Evolutionary conservation across 768 basidiomycete genomes (phyloP).

Genomic region (Boletus eberwhitei): DNA sequence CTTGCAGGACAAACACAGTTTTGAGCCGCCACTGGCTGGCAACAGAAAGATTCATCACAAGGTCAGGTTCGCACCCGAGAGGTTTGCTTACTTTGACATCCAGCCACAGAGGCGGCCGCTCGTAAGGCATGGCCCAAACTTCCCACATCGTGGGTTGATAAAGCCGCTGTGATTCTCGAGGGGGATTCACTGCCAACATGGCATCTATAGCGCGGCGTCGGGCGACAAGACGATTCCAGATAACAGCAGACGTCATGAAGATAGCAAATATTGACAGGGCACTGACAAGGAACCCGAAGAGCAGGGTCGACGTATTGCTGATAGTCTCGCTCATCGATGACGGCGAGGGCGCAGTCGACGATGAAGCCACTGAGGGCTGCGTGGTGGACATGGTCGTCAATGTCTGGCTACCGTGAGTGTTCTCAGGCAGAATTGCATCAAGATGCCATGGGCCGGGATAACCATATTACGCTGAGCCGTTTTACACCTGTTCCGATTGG

Average conservation of each 20-base stretch:
- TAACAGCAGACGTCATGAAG: conserved; percentile 29
- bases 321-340: not conserved
- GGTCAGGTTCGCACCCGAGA: conserved; percentile 17
- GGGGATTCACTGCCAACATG: conserved; percentile 4
- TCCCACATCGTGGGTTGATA: conserved; percentile 26
- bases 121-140: conserved; percentile 10
- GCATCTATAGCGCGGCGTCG: conserved; percentile 29
- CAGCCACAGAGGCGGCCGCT: conserved; percentile 7
- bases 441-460: not conserved
- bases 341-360: conserved; percentile 1
- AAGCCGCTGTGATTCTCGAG: not conserved
- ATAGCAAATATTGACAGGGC: conserved; percentile 30
- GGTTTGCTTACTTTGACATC: conserved; percentile 21
- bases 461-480: not conserved
- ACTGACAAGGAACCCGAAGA: conserved; percentile 33
- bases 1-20: not conserved
- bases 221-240: conserved; percentile 33
- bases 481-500: conserved; percentile 16
- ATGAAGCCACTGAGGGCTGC: not conserved
- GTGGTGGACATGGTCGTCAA: conserved; percentile 24
- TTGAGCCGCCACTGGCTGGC: conserved; percentile 26
- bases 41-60: not conserved
- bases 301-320: conserved; percentile 22
- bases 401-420: conserved; percentile 5
- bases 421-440: conserved; percentile 12